Evolutionary conservation across 1,284 basidiomycete species (phyloP), one percentile per base, ranked within the genome.

Genomic region (Cystobasidiaceae sp.): DNA sequence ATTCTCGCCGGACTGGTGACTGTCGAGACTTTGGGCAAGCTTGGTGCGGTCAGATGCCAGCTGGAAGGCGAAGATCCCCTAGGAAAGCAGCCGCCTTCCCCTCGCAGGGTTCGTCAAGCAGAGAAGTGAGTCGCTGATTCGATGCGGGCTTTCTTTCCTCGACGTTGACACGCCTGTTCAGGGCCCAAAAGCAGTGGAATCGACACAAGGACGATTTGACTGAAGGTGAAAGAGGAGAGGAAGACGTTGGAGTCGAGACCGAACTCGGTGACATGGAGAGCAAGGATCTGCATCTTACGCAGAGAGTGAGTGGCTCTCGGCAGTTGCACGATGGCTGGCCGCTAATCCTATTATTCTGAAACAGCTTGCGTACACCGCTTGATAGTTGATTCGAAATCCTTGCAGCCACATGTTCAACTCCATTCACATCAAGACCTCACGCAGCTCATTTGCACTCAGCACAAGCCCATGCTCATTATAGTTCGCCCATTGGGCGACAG

Each of bases 181-280:
- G 37, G n/a, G 37, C 37, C 37, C 28, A 39, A 33, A 39, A 54
- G 28, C 51, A 54, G n/a, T 54, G 32, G 23, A 37, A 15, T 7
- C 28, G 51, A 37, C 51, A 54, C 51, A 34, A 54, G 19, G 28
- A 5, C 7, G 75, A 75, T 25, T 68, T 76, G 19, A 74, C 73
- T 0, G 55, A 71, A 7, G 73, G 67, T 2, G 75, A 75, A 66
- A 57, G 44, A 11, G 74, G 75, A 9, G 74, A 76, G 33, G 74
- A 75, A 61, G 75, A 76, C 49, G 75, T 76, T 0, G 75, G 75
- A 0, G 70, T 74, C 48, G 75, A 76, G 63, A 66, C 67, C 17
- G 74, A 75, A 59, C 68, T 75, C 4, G 75, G 75, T 1, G 71
- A 72, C 34, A 44, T 76, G 28, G 69, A 76, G 59, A 66, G 70